These are phyloP conservation scores for Lactarius psammicola DNA, from an alignment of 768 basidiomycete species.

Conservation along the genomic window DNA sequence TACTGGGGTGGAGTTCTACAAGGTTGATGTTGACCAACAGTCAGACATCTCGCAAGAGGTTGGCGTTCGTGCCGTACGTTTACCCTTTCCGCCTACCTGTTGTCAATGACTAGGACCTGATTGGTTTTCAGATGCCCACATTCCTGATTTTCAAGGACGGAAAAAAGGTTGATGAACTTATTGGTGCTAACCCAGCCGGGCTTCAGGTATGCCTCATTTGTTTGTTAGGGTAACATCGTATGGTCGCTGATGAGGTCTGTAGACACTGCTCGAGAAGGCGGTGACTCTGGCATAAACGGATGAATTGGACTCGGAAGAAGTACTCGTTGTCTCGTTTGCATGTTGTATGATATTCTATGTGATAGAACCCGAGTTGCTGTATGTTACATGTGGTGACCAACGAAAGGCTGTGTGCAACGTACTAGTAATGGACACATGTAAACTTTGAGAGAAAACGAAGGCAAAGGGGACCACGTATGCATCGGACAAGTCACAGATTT, in stretches of 20 bases:
- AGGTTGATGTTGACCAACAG: conserved; percentile 68
- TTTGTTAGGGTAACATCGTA: background rate
- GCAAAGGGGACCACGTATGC: too few species aligned
- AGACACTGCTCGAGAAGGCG: background rate
- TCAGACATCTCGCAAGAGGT: conserved; percentile 54
- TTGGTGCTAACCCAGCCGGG: conserved; percentile 47
- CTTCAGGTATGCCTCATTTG: conserved; percentile 41
- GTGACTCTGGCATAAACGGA: background rate
- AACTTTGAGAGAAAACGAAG: background rate
- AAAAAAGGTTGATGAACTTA: conserved; percentile 38
- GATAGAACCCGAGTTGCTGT: background rate
- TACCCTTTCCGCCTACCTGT: background rate
- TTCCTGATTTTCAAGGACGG: conserved; percentile 42
- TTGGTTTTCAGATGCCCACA: conserved; percentile 43
- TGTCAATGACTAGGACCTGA: background rate
- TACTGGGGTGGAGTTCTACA: conserved; percentile 56
- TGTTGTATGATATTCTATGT: background rate
- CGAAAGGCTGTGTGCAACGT: too few species aligned
- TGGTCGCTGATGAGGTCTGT: background rate
- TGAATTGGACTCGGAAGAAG: background rate
- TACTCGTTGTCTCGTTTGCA: background rate
- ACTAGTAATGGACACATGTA: too few species aligned
- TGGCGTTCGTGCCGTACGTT: conserved; percentile 61
- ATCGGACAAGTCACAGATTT: too few species aligned
- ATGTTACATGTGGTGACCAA: background rate